Conservation (phyloP, 2,329 filamentous ascomycete species). For the Botryotinia globosa region DNA sequence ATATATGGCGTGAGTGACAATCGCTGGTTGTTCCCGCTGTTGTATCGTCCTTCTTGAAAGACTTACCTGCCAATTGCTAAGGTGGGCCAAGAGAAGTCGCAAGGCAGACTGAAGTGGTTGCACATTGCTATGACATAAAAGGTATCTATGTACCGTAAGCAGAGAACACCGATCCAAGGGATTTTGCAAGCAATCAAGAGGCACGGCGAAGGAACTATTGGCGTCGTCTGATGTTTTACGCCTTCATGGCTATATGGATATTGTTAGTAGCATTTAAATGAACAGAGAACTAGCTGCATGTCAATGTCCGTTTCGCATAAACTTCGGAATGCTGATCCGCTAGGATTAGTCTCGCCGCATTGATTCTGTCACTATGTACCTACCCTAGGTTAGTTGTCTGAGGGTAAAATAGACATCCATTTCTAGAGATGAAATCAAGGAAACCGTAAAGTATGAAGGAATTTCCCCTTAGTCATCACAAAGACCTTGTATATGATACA, state of each 20-base stretch:
- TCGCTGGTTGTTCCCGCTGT: background rate
- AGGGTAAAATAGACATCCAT: background rate
- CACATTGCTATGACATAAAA: background rate
- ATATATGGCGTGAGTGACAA: background rate
- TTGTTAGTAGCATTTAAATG: background rate
- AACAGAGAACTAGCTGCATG: background rate
- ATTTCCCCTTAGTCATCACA: too few species aligned
- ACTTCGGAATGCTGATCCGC: background rate
- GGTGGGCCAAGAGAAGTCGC: background rate
- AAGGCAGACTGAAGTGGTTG: background rate
- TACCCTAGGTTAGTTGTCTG: background rate
- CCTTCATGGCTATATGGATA: background rate
- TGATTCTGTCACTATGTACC: background rate
- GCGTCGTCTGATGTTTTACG: background rate
- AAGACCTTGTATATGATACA: too few species aligned
- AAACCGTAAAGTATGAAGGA: too few species aligned
- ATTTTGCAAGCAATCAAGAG: background rate
- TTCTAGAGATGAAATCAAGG: too few species aligned
- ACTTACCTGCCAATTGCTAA: background rate
- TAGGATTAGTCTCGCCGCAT: background rate
- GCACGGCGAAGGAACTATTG: background rate
- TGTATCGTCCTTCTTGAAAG: background rate
- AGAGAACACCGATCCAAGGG: background rate
- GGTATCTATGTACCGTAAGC: background rate
- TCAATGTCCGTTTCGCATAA: background rate